phyloP scores from a whole-genome alignment of 768 basidiomycete species.

The Pleurotus giganteus region DNA sequence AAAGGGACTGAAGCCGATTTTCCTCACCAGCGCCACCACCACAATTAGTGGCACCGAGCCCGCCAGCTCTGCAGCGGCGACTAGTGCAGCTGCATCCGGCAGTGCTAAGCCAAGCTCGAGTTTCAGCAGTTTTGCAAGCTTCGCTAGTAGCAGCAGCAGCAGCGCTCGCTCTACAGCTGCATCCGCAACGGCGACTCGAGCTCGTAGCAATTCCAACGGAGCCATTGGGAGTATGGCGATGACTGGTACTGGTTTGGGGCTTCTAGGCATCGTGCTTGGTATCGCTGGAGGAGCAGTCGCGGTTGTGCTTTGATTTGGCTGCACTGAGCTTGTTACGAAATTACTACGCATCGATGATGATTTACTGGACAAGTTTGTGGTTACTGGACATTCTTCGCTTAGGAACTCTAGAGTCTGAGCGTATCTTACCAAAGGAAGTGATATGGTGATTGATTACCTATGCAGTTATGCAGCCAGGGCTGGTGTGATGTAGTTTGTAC shows the following conservation, averaged over 20 bases:
- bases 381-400: no score
- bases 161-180: not conserved
- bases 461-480: no score
- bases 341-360: not conserved
- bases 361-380: no score
- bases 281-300: not conserved
- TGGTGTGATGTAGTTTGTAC: no score
- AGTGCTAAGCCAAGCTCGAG: not conserved
- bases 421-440: no score
- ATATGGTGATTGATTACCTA: no score
- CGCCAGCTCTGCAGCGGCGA: not conserved
- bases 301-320: conserved; percentile 6
- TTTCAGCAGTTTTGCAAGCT: not conserved
- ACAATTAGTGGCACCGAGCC: not conserved
- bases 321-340: no score
- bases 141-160: not conserved
- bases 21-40: not conserved
- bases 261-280: not conserved
- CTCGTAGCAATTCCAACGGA: not conserved
- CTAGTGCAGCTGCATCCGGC: not conserved
- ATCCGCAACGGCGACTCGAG: not conserved
- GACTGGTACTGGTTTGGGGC: not conserved
- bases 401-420: no score
- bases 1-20: no score
- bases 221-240: not conserved